Conservation (phyloP, 1,284 basidiomycete genomes). For the Cerrena zonata region DNA sequence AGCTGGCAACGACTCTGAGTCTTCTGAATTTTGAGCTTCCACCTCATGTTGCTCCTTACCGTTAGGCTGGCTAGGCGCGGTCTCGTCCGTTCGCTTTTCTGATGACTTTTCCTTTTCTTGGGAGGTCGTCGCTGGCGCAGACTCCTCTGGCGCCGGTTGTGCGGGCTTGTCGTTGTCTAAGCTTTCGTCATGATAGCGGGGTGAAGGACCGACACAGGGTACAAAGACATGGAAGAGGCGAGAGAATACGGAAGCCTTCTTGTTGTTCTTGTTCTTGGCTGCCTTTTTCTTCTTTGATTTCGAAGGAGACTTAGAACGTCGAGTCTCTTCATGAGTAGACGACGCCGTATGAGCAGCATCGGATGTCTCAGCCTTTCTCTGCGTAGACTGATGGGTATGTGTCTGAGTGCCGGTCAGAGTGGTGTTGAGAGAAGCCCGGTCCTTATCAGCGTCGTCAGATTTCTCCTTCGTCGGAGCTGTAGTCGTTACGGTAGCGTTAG, state of each 20-base stretch:
- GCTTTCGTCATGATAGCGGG: conserved; percentile 32
- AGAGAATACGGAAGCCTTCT: conserved; percentile 39
- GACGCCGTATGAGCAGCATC: conserved; percentile 33
- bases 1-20: conserved; percentile 12
- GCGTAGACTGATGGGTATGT: conserved; percentile 23
- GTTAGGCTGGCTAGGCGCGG: conserved; percentile 15
- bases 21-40: conserved; percentile 10
- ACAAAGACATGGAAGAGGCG: conserved; percentile 44
- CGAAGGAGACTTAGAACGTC: conserved; percentile 14
- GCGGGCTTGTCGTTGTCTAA: conserved; percentile 14
- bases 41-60: conserved; percentile 11
- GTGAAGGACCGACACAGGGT: conserved; percentile 42
- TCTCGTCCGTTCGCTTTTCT: conserved; percentile 14
- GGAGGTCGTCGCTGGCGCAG: conserved; percentile 16
- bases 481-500: conserved; percentile 5
- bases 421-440: conserved; percentile 40
- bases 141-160: conserved; percentile 6
- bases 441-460: conserved; percentile 31
- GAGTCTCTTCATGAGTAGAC: conserved; percentile 21
- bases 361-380: conserved; percentile 34
- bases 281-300: conserved; percentile 30
- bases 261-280: too few species aligned
- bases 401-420: conserved; percentile 32
- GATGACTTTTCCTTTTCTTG: conserved; percentile 30
- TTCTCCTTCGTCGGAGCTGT: conserved; percentile 19